Conservation (phyloP, 768 basidiomycete species). For the Termitomyces sp. region DNA sequence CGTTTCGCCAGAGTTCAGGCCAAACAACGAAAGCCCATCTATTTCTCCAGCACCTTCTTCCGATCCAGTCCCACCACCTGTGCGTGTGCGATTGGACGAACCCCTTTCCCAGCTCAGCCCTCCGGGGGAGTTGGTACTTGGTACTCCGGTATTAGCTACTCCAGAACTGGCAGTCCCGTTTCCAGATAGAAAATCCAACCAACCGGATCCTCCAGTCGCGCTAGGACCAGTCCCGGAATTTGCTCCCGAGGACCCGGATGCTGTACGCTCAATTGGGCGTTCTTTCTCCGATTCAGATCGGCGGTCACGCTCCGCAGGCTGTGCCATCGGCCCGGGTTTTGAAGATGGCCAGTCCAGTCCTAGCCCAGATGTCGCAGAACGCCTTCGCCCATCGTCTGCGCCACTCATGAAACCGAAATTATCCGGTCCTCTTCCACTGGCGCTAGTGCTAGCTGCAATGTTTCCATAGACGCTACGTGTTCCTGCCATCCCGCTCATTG, state of each 20-base stretch:
- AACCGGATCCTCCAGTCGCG: conserved; percentile 6
- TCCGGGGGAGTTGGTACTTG: not conserved
- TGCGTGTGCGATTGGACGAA: not conserved
- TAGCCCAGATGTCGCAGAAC: conserved; percentile 2
- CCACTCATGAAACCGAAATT: not conserved
- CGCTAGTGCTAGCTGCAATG: not conserved
- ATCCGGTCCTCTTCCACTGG: conserved; percentile 2
- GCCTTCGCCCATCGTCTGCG: conserved; percentile 6
- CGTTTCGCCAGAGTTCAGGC: conserved; percentile 6
- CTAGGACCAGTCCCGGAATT: not conserved
- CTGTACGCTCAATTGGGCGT: not conserved
- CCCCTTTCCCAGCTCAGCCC: conserved; percentile 13
- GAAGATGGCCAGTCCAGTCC: conserved; percentile 11
- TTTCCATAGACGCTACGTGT: conserved; percentile 6
- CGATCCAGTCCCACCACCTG: not conserved
- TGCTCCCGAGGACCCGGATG: conserved; percentile 8
- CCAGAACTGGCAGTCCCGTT: not conserved
- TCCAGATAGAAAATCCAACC: conserved; percentile 15
- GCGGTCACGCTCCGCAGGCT: conserved; percentile 5
- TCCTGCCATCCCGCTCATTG: not conserved
- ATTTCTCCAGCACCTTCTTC: conserved; percentile 5
- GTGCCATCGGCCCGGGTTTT: not conserved
- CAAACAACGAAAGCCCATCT: conserved; percentile 8
- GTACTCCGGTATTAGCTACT: not conserved
- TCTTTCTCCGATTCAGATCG: conserved; percentile 2